Evolutionary conservation across 1,284 basidiomycete species (phyloP).

Genomic region (Meripilus lineatus): DNA sequence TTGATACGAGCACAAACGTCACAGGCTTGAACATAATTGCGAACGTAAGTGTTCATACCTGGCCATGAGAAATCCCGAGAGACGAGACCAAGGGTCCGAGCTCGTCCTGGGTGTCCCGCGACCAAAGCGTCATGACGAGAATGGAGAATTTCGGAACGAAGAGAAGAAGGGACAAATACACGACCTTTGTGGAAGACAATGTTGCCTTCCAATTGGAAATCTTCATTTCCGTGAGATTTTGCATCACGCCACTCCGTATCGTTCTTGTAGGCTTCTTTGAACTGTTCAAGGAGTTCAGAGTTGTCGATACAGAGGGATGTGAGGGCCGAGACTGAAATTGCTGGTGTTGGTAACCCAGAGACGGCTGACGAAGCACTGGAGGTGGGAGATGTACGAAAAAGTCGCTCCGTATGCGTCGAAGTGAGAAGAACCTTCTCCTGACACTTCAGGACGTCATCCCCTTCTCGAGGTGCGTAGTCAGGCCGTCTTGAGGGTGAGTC

Average conservation of each 20-base stretch:
- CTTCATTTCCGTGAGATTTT: conserved; percentile 18
- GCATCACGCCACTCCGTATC: conserved; percentile 29
- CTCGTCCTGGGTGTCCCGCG: conserved; percentile 21
- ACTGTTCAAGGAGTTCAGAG: conserved; percentile 22
- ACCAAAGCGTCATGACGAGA: conserved; percentile 16
- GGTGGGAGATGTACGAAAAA: background rate
- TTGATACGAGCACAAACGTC: conserved; percentile 24
- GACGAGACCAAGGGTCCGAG: conserved; percentile 14
- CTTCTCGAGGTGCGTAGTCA: conserved; percentile 21
- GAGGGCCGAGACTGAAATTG: conserved; percentile 17
- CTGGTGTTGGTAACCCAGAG: conserved; percentile 7
- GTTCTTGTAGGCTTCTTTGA: background rate
- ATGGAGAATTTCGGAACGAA: conserved; percentile 25
- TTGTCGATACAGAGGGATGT: conserved; percentile 27
- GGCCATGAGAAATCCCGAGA: conserved; percentile 23
- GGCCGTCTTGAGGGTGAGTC: conserved; percentile 32
- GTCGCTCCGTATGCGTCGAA: background rate
- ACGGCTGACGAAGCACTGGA: conserved; percentile 9
- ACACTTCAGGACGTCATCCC: background rate
- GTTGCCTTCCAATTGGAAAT: conserved; percentile 23
- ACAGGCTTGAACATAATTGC: conserved; percentile 22
- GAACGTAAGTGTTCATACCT: conserved; percentile 14
- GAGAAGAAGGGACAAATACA: conserved; percentile 32
- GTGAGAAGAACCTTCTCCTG: background rate
- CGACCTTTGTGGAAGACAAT: conserved; percentile 29